These are phyloP conservation scores for Boletus rubescentipes DNA, from an alignment of 768 basidiomycete species.

Conservation along the genomic window DNA sequence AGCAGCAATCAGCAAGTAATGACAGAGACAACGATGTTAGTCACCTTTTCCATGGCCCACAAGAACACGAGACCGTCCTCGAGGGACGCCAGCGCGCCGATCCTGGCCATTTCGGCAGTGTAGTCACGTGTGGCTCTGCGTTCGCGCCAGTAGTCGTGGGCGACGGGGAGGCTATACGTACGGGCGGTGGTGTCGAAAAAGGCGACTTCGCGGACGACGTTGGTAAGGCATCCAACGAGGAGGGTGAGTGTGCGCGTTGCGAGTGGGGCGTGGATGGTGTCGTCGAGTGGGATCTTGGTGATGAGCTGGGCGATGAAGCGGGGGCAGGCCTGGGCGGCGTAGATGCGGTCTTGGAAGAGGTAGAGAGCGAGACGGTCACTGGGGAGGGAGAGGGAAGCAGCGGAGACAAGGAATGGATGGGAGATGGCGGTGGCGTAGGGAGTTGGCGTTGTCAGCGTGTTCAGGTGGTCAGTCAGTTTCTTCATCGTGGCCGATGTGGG, in stretches of 20 bases:
- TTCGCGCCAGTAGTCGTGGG: conserved; percentile 41
- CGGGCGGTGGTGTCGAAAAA: conserved; percentile 60
- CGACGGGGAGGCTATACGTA: conserved; percentile 45
- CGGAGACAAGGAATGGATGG: conserved; percentile 60
- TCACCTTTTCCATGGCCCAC: conserved; percentile 79
- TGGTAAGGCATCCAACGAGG: conserved; percentile 53
- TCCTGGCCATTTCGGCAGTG: conserved; percentile 66
- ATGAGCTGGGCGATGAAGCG: conserved; percentile 69
- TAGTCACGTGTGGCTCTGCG: conserved; percentile 66
- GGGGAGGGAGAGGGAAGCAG: conserved; percentile 52
- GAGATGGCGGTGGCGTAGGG: conserved; percentile 49
- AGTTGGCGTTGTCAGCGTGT: conserved; percentile 33
- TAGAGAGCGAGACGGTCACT: conserved; percentile 52
- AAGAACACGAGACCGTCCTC: conserved; percentile 70
- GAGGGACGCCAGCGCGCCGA: conserved; percentile 44
- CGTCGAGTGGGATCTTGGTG: conserved; percentile 48
- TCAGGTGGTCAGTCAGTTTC: conserved; percentile 34
- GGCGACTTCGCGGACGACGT: conserved; percentile 54
- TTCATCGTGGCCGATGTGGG: neutral
- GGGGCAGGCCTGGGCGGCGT: conserved; percentile 73
- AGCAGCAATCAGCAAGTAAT: neutral
- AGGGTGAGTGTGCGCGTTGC: conserved; percentile 41
- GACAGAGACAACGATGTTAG: neutral
- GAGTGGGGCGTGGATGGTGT: conserved; percentile 3
- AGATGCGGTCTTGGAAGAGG: conserved; percentile 72